A percentile compares a stretch with the other conserved stretches of the same genome.
Evolutionary conservation across 2,329 filamentous ascomycete genomes (phyloP).

Genomic region (Colletotrichum sp.): DNA sequence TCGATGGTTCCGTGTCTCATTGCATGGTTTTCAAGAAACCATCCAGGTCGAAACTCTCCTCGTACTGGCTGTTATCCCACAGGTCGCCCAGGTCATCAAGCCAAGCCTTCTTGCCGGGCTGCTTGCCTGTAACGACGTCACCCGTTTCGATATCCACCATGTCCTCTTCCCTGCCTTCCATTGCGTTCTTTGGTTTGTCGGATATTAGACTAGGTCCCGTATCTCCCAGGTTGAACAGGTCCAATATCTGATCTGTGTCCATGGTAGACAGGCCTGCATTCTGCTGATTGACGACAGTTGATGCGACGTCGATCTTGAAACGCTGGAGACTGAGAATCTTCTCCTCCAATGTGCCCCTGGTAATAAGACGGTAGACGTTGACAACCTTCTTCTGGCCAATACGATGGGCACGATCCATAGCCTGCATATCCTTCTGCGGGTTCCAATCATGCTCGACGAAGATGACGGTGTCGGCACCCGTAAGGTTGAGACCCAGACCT

Average conservation of each 20-base stretch:
- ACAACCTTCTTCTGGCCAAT: constrained; percentile 99
- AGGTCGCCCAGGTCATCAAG: constrained; percentile 93
- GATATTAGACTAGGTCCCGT: constrained; percentile 70
- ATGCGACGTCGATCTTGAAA: constrained; percentile 99
- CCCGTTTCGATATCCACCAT: constrained; percentile 94
- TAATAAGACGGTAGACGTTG: constrained; percentile 97
- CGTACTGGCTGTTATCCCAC: constrained; percentile 97
- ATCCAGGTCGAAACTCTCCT: constrained; percentile 96
- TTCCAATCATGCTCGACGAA: constrained; percentile 99
- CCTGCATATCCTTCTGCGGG: constrained; percentile 96
- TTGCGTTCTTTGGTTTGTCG: constrained; percentile 62
- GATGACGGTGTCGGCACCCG: constrained; percentile 96
- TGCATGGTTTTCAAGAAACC: constrained; percentile 96
- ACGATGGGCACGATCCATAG: constrained; percentile 97
- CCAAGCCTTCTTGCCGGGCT: constrained; percentile 96
- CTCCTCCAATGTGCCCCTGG: constrained; percentile 93
- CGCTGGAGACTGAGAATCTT: constrained; percentile 98
- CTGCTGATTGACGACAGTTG: constrained; percentile 98
- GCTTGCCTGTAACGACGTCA: constrained; percentile 77
- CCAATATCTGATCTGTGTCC: constrained; percentile 98
- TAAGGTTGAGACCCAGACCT: constrained; percentile 92
- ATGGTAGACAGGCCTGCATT: constrained; percentile 93
- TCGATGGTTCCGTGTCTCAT: constrained; percentile 27
- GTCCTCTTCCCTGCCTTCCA: constrained; percentile 75
- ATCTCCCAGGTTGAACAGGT: constrained; percentile 92